These are phyloP conservation scores for Cystoisospora suis DNA, from an alignment of 169 alveolate species.

Conservation along the genomic window DNA sequence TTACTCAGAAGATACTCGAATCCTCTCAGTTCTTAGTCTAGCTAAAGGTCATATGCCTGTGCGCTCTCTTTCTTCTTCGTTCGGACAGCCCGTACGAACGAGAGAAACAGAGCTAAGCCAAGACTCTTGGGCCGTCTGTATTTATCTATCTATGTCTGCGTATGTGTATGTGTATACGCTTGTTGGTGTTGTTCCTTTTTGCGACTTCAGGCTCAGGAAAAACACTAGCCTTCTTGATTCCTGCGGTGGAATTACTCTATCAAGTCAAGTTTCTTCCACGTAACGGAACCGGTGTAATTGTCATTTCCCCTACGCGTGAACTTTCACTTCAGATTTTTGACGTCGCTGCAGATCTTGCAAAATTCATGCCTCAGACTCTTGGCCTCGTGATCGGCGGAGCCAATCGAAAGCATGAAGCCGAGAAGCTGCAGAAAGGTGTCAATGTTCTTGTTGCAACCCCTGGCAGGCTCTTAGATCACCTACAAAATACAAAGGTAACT, in stretches of 20 bases:
- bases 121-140: too few species aligned
- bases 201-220: conserved; percentile 94
- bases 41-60: too few species aligned
- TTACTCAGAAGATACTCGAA: too few species aligned
- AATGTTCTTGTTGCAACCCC: conserved; percentile 98
- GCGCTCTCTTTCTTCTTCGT: too few species aligned
- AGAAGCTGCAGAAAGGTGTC: conserved; percentile 94
- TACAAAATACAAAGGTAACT: conserved; percentile 92
- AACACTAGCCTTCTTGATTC: conserved; percentile 97
- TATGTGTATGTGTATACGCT: too few species aligned
- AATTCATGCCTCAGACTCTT: conserved; percentile 93
- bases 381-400: conserved; percentile 99
- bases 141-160: too few species aligned
- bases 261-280: conserved; percentile 95
- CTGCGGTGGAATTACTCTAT: conserved; percentile 95
- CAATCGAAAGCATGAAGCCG: conserved; percentile 95
- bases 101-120: too few species aligned
- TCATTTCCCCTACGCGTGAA: conserved; percentile 98
- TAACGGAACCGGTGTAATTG: conserved; percentile 86
- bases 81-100: too few species aligned
- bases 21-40: too few species aligned
- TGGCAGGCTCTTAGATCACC: conserved; percentile 98
- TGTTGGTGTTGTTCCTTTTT: background rate
- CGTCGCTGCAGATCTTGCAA: conserved; percentile 93
- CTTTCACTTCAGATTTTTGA: conserved; percentile 96